These are phyloP conservation scores for Termitomyces sp. DNA, from an alignment of 768 basidiomycete species.

Conservation along the genomic window DNA sequence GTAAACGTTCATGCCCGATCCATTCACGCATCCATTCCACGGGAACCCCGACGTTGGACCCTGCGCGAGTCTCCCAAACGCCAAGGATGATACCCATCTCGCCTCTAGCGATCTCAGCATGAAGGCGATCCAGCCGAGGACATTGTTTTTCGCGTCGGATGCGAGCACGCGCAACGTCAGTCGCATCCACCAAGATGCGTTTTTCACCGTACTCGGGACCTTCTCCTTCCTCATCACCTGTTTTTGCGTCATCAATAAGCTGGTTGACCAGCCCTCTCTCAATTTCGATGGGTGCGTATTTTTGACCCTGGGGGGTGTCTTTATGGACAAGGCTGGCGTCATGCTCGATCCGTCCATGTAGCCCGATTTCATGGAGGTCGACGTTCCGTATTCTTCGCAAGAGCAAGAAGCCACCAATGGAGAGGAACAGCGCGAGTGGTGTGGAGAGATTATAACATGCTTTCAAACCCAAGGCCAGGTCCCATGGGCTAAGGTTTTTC, in stretches of 20 bases:
- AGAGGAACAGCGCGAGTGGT: neutral
- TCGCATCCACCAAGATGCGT: neutral
- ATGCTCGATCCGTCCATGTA: neutral
- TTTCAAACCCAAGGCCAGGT: neutral
- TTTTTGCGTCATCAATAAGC: neutral
- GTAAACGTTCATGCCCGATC: neutral
- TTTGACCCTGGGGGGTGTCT: neutral
- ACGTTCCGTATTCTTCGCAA: neutral
- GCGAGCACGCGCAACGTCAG: neutral
- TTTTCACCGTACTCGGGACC: neutral
- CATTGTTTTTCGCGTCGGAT: neutral
- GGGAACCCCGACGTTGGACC: neutral
- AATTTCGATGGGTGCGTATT: neutral
- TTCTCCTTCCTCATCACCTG: neutral
- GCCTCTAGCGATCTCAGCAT: neutral
- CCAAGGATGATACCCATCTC: neutral
- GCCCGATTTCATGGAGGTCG: neutral
- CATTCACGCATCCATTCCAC: neutral
- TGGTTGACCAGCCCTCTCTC: neutral
- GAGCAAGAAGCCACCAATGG: neutral
- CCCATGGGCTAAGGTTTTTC: neutral
- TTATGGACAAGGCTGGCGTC: neutral
- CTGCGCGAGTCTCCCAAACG: neutral
- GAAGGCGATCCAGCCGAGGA: neutral
- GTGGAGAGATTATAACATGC: neutral